Percentiles rank a stretch among this genome's conserved stretches.
phyloP scores from a whole-genome alignment of 2,329 filamentous ascomycete species.

The Fusarium albidum region DNA sequence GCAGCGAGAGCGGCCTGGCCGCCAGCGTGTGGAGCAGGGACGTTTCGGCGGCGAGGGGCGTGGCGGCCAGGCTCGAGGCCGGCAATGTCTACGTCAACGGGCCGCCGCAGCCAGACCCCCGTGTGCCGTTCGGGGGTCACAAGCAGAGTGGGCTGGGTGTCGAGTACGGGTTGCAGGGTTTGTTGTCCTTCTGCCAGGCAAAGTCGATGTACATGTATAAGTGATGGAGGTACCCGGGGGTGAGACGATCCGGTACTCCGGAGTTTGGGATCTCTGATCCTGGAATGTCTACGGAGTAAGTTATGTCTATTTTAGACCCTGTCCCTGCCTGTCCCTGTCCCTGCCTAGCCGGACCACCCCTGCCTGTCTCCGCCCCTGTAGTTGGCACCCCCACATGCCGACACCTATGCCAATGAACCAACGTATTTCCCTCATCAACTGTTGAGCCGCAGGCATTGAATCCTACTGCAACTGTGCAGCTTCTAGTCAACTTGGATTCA shows the following conservation, averaged over 20 bases:
- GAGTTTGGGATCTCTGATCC: no score
- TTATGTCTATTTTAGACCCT: no score
- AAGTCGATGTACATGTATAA: neutral
- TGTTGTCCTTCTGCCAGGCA: neutral
- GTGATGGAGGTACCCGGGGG: neutral
- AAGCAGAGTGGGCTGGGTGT: constrained; percentile 4
- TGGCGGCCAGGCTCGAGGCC: neutral
- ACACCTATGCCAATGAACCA: no score
- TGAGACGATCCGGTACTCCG: no score
- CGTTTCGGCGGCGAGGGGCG: neutral
- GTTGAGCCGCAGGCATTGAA: neutral
- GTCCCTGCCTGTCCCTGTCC: neutral
- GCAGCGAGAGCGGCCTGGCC: neutral
- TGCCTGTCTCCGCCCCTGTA: no score
- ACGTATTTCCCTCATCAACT: no score
- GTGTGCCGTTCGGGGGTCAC: constrained; percentile 1
- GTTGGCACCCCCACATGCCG: no score
- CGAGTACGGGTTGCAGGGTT: neutral
- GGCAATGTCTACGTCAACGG: constrained; percentile 7
- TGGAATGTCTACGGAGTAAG: no score
- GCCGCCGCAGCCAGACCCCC: neutral
- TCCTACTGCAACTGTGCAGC: neutral
- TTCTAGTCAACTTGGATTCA: neutral
- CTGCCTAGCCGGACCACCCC: no score
- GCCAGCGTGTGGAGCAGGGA: constrained; percentile 3